Percentiles rank a stretch among this genome's conserved stretches.
Evolutionary conservation across 2,329 filamentous ascomycete genomes (phyloP).

Genomic region (Chrysoporthe cubensis): DNA sequence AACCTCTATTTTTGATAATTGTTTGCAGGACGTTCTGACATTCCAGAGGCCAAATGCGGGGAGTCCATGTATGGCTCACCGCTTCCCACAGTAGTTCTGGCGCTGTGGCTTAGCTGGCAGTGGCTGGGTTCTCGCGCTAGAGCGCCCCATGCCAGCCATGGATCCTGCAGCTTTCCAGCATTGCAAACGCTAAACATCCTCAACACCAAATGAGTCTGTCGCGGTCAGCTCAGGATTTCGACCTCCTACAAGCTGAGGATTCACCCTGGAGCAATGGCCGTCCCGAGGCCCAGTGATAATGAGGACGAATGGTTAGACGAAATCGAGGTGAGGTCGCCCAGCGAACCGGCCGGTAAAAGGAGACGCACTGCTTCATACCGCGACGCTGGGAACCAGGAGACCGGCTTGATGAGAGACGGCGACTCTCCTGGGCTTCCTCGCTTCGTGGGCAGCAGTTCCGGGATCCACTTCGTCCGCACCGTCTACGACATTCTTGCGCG

Average conservation of each 20-base stretch:
- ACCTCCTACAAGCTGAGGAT: background rate
- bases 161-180: background rate
- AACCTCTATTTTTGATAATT: conserved; percentile 20
- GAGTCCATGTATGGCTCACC: background rate
- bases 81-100: background rate
- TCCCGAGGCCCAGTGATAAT: conserved; percentile 1
- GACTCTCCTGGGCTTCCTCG: conserved; percentile 51
- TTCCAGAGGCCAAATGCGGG: background rate
- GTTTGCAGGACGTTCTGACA: background rate
- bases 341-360: conserved; percentile 20
- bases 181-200: background rate
- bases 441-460: conserved; percentile 61
- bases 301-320: conserved; percentile 19
- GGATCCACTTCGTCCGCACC: conserved; percentile 61
- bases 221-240: background rate
- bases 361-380: conserved; percentile 20
- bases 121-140: background rate
- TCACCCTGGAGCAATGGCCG: conserved; percentile 13
- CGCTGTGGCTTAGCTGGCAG: background rate
- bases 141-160: background rate
- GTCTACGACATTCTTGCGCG: conserved; percentile 54
- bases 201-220: background rate
- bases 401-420: conserved; percentile 53
- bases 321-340: conserved; percentile 9
- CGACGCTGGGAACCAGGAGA: conserved; percentile 23